Evolutionary conservation across 2,329 filamentous ascomycete species (phyloP).

Genomic region (Penicillium capsulatum): DNA sequence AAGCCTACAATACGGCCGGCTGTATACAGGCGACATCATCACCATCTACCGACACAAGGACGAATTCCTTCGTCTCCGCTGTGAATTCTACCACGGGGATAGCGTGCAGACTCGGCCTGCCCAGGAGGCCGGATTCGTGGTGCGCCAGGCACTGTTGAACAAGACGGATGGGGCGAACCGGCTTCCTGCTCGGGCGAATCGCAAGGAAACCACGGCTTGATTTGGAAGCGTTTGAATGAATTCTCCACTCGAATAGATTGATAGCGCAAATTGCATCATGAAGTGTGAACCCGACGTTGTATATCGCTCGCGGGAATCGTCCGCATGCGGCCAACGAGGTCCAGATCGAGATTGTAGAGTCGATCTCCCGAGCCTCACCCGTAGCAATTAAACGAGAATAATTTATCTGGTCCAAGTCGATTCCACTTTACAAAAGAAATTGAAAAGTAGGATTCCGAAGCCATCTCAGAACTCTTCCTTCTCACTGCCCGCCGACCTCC

Average conservation of each 20-base stretch:
- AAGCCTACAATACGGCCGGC: constrained; percentile 56
- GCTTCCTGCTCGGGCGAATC: constrained; percentile 14
- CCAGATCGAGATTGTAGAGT: not conserved
- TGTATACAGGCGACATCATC: constrained; percentile 74
- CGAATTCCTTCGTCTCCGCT: constrained; percentile 41
- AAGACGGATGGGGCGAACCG: constrained; percentile 29
- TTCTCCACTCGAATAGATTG: constrained; percentile 17
- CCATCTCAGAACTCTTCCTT: no score
- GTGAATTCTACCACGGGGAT: constrained; percentile 47
- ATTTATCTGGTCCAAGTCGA: no score
- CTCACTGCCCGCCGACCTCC: not conserved
- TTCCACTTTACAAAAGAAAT: no score
- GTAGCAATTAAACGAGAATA: not conserved
- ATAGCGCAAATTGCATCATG: constrained; percentile 12
- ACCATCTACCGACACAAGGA: constrained; percentile 59
- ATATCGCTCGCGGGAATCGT: constrained; percentile 12
- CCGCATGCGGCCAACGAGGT: constrained; percentile 15
- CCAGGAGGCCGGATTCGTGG: constrained; percentile 39
- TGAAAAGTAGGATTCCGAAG: not conserved
- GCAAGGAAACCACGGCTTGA: constrained; percentile 10
- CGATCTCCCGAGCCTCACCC: constrained; percentile 4
- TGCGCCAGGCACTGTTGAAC: constrained; percentile 36
- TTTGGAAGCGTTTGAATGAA: constrained; percentile 8
- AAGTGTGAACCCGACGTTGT: constrained; percentile 11
- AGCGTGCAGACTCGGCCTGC: constrained; percentile 41